Base-by-base conservation (phyloP, 1,284 basidiomycete genomes). In the Laetiporus sulphureus region DNA sequence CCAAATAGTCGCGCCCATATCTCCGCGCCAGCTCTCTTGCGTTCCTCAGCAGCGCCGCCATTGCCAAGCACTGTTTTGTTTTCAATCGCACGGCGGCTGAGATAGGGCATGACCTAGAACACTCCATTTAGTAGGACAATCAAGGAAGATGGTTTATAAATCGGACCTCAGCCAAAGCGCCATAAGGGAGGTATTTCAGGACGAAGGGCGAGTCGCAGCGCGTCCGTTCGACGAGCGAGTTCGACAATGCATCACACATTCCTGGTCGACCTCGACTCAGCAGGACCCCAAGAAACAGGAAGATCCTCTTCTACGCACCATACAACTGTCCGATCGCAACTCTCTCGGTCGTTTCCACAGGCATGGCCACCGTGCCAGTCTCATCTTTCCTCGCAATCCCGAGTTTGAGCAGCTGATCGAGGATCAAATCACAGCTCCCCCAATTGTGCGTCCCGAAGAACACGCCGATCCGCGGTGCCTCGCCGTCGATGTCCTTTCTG, bases 401-500 rank as follows among this genome's bases (percentile, higher is more conserved):
- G 10, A 66, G 66, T 31, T 61, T 54, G 2, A 79, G 71, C 40
- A 94, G 66, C 49, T 77, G 73, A 12, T 73, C 68, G 18, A 90
- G 58, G 38, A 93, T 72, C 41, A 76, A 57, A 24, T 73, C 64
- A 44, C 75, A 77, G 42, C 81, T 86, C 27, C 67, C 65, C 70
- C 78, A 75, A 57, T 95, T 95, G 56, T 95, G 92, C 19, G 91
- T 91, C 2, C 87, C 92, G 52, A 94, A 93, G 2, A 93, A 64
- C 27, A 91, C 78, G 2, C 77, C 83, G 11, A 93, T 63, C 4
- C 65, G 65, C 3, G 76, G 74, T 0, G 51, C 36, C n/a, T n/a
- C n/a, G n/a, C n/a, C n/a, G 21, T 40, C 40, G 32, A 75, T 55
- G 45, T 77, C 73, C 30, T 62, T 63, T 6, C 67, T 64, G 31